A percentile compares a stretch with the other conserved stretches of the same genome.
These are phyloP conservation scores for Citrullus colocynthis DNA, from an alignment of 306 rosid genomes.

Conservation along the genomic window DNA sequence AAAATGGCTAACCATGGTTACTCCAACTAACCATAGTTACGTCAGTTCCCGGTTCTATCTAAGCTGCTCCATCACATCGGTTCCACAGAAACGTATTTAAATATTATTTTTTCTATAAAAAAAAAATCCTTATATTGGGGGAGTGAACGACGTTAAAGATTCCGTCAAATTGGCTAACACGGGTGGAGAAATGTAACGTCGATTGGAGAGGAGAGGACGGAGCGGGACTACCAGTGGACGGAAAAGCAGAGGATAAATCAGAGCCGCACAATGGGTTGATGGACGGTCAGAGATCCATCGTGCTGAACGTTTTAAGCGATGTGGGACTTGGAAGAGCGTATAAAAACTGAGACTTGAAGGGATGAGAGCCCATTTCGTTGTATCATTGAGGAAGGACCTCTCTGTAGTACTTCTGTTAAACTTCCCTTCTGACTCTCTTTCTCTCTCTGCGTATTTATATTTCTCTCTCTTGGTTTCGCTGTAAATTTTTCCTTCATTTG, in stretches of 20 bases:
- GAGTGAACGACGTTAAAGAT: slow-evolving; percentile 22
- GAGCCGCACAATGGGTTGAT: slow-evolving; percentile 29
- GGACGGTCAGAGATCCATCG: slow-evolving; percentile 20
- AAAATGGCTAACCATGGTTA: background rate
- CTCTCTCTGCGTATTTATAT: background rate
- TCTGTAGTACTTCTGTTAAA: background rate
- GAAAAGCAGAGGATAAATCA: slow-evolving; percentile 10
- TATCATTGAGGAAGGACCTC: slow-evolving; percentile 14
- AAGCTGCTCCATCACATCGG: slow-evolving; percentile 3
- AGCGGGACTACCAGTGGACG: slow-evolving; percentile 30
- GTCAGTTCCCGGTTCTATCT: background rate
- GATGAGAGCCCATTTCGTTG: slow-evolving; percentile 43
- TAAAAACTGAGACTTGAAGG: slow-evolving; percentile 30
- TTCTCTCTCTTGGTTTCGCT: background rate
- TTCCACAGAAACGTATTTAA: background rate
- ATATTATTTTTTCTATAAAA: background rate
- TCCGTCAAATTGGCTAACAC: slow-evolving; percentile 27
- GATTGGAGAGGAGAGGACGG: slow-evolving; percentile 1
- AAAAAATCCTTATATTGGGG: background rate
- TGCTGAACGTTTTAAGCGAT: slow-evolving; percentile 31
- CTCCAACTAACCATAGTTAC: slow-evolving; percentile 1
- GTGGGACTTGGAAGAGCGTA: slow-evolving; percentile 25
- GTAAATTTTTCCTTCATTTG: background rate
- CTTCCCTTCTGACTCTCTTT: background rate
- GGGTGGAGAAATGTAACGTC: slow-evolving; percentile 6